Percentiles rank a stretch among this genome's conserved stretches.
These are phyloP conservation scores for Diaporthe helianthi DNA, from an alignment of 2,329 filamentous ascomycete genomes.

Conservation along the genomic window DNA sequence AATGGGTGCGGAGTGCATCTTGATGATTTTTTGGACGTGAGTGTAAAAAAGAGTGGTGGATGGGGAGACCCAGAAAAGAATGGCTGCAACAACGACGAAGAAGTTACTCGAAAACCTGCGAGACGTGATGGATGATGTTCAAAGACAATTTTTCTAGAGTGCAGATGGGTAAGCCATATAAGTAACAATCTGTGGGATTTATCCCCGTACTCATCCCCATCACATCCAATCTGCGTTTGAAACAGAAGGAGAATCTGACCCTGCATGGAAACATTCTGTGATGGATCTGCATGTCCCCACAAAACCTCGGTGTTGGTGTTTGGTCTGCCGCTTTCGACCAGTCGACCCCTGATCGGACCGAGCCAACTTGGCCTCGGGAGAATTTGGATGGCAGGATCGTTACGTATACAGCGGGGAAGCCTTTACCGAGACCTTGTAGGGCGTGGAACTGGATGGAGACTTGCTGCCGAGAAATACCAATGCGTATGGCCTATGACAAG, in stretches of 20 bases:
- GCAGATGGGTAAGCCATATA: slow-evolving; percentile 7
- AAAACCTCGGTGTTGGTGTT: slow-evolving; percentile 6
- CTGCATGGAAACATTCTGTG: slow-evolving; percentile 19
- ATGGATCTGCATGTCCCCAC: slow-evolving; percentile 17
- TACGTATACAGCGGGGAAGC: slow-evolving; percentile 4
- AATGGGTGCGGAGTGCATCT: slow-evolving; percentile 30
- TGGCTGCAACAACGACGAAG: slow-evolving; percentile 13
- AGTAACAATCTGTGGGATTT: not conserved
- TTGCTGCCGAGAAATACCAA: not conserved
- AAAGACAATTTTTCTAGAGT: not conserved
- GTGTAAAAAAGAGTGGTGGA: slow-evolving; percentile 8
- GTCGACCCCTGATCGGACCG: slow-evolving; percentile 1
- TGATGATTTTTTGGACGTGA: not conserved
- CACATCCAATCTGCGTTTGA: slow-evolving; percentile 14
- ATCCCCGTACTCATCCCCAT: not conserved
- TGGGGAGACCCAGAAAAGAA: slow-evolving; percentile 9
- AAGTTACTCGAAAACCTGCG: slow-evolving; percentile 22
- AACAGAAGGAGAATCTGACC: not conserved
- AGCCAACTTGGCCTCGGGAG: slow-evolving; percentile 8
- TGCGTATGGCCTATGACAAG: not conserved
- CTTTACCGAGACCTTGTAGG: slow-evolving; percentile 5
- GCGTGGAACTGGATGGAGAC: not conserved
- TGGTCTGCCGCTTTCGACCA: not conserved
- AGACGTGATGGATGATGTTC: slow-evolving; percentile 17
- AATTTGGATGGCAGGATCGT: not conserved